These are phyloP conservation scores for Fusarium citri DNA, from an alignment of 2,329 filamentous ascomycete genomes.

Conservation along the genomic window DNA sequence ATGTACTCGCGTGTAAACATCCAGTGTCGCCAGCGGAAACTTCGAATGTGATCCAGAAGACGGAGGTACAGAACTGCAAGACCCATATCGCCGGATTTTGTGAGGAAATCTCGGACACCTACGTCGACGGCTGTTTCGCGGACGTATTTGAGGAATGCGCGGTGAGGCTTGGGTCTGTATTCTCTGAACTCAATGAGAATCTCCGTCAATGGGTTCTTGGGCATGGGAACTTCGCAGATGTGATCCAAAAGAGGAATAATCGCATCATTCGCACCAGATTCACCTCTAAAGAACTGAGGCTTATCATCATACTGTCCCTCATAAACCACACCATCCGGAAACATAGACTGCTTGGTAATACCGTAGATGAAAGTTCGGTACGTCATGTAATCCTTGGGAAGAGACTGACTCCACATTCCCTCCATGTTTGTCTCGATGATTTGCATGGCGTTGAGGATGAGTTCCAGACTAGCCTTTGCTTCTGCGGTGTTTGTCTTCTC, in stretches of 20 bases:
- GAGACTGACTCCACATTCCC: constrained; percentile 90
- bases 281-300: constrained; percentile 86
- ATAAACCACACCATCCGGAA: constrained; percentile 90
- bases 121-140: constrained; percentile 60
- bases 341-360: constrained; percentile 94
- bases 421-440: constrained; percentile 86
- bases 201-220: constrained; percentile 85
- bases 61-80: constrained; percentile 71
- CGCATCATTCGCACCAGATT: constrained; percentile 93
- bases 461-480: constrained; percentile 73
- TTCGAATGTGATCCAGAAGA: constrained; percentile 78
- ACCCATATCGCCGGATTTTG: constrained; percentile 49
- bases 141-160: constrained; percentile 83
- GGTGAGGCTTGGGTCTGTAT: constrained; percentile 90
- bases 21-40: constrained; percentile 88
- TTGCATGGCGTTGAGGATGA: constrained; percentile 68
- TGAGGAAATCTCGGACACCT: constrained; percentile 66
- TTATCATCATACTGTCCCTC: constrained; percentile 79
- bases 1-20: constrained; percentile 89
- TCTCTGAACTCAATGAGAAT: constrained; percentile 90
- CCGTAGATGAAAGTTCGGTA: constrained; percentile 98
- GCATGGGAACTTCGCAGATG: constrained; percentile 87
- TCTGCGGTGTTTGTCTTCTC: constrained; percentile 44
- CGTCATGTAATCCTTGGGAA: constrained; percentile 83
- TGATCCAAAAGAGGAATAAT: constrained; percentile 94